These are phyloP conservation scores for Mytilinidion resinicola DNA, from an alignment of 495 filamentous ascomycete species.

Conservation along the genomic window DNA sequence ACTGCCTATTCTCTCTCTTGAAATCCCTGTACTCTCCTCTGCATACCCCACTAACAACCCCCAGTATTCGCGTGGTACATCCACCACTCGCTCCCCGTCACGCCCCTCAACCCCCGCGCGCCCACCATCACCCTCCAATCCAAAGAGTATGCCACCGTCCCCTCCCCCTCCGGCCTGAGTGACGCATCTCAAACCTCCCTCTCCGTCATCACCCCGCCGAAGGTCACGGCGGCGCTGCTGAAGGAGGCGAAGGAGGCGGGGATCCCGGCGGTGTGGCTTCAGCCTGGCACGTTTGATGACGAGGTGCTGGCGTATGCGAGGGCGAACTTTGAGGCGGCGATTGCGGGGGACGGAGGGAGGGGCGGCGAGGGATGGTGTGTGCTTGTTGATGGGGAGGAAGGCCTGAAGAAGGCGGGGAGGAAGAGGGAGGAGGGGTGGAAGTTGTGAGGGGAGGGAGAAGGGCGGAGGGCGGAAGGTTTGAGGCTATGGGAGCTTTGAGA, in stretches of 20 bases:
- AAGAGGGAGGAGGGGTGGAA: conserved; percentile 24
- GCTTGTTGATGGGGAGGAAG: conserved; percentile 77
- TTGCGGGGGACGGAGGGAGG: conserved; percentile 60
- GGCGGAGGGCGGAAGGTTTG: neutral
- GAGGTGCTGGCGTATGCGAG: conserved; percentile 62
- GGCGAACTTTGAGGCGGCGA: conserved; percentile 58
- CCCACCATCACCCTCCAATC: conserved; percentile 51
- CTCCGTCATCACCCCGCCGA: conserved; percentile 80
- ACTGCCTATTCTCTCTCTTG: neutral
- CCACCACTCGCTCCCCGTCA: conserved; percentile 64
- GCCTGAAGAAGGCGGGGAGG: conserved; percentile 54
- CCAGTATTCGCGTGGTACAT: conserved; percentile 88
- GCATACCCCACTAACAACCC: neutral
- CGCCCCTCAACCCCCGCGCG: conserved; percentile 72
- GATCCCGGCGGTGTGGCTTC: conserved; percentile 78
- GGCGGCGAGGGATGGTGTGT: conserved; percentile 85
- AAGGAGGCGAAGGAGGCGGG: conserved; percentile 74
- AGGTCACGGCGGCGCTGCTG: conserved; percentile 62
- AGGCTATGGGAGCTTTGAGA: no score
- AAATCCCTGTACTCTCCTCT: neutral
- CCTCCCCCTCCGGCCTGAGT: conserved; percentile 57
- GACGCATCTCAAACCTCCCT: conserved; percentile 65
- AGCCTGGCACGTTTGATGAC: conserved; percentile 81
- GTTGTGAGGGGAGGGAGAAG: neutral
- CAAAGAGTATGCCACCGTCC: conserved; percentile 54